Conservation (phyloP, 331 rosid species). For the Dryas integrifolia region DNA sequence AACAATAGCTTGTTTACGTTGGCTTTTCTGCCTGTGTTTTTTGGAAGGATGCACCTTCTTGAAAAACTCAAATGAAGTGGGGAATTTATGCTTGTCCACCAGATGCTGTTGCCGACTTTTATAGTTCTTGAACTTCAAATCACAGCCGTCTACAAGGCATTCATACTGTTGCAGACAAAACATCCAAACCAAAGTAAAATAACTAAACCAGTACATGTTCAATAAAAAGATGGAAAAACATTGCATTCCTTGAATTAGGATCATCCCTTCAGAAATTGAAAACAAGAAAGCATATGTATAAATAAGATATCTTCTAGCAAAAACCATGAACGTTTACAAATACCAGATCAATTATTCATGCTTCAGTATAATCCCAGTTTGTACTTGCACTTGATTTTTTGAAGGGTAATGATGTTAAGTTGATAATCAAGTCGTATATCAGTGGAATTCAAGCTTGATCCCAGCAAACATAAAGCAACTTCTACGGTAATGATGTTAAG, state of each 20-base stretch:
- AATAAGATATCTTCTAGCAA: background rate
- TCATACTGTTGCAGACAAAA: constrained; percentile 55
- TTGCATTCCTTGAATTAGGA: background rate
- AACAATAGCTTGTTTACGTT: constrained; percentile 40
- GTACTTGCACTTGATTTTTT: background rate
- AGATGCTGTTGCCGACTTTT: constrained; percentile 82
- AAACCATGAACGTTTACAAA: constrained; percentile 1
- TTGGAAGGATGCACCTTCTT: constrained; percentile 66
- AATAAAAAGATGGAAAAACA: background rate
- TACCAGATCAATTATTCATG: background rate
- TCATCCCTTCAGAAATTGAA: background rate
- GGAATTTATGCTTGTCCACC: constrained; percentile 85
- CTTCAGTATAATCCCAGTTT: background rate
- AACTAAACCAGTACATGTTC: background rate
- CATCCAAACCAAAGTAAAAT: background rate
- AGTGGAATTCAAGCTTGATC: no score
- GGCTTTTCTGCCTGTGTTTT: constrained; percentile 64
- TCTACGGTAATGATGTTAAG: background rate
- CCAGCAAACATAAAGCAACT: no score
- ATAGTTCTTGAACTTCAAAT: constrained; percentile 76
- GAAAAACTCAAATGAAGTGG: constrained; percentile 69
- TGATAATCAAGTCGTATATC: no score
- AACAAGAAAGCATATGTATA: background rate
- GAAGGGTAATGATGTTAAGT: background rate
- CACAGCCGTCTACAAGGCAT: constrained; percentile 87